Base-by-base conservation (phyloP, 1,139 yeast genomes). In the Chernovozyma sophiae-reginae region DNA sequence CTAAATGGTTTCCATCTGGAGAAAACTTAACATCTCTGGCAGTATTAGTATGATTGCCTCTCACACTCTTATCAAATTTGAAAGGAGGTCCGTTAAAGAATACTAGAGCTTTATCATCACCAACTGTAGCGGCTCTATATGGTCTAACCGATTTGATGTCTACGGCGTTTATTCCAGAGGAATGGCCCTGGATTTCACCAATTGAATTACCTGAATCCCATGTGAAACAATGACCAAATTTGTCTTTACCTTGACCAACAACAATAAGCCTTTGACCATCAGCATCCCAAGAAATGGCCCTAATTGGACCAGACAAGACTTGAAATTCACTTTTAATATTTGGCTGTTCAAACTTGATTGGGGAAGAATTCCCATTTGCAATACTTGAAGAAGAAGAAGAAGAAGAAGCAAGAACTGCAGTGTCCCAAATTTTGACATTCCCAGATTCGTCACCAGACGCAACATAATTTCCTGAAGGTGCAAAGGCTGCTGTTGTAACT, bases 361-460 rank as follows among this genome's bases (percentile, higher is more conserved):
- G n/a, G n/a, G n/a, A n/a, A n/a, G n/a, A n/a, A n/a, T n/a, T n/a
- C n/a, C n/a, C n/a, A 7, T 41, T 41, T 25, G 45, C 46, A 3
- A 41, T 18, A 15, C 68, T 45, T n/a, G n/a, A n/a, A n/a, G n/a
- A n/a, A n/a, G n/a, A n/a, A n/a, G n/a, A n/a, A n/a, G n/a, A n/a
- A n/a, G n/a, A n/a, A n/a, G n/a, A n/a, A n/a, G n/a, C n/a, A n/a
- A n/a, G n/a, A n/a, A n/a, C n/a, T n/a, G n/a, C n/a, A 30, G 79
- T 68, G 51, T 87, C 95, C 97, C 97, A 90, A 32, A 92, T 77
- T 48, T 86, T 84, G 33, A 92, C 92, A 43, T 77, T 76, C 20
- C 98, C 98, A 10, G 81, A 64, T 48, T 81, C 87, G 54, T 92
- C 99, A 31, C 96, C 98, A 2, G 95, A 84, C 2, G 96, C 97